These are phyloP conservation scores for Spinellus fusiger DNA, from an alignment of 192 early-diverging fungal genomes.

Conservation along the genomic window DNA sequence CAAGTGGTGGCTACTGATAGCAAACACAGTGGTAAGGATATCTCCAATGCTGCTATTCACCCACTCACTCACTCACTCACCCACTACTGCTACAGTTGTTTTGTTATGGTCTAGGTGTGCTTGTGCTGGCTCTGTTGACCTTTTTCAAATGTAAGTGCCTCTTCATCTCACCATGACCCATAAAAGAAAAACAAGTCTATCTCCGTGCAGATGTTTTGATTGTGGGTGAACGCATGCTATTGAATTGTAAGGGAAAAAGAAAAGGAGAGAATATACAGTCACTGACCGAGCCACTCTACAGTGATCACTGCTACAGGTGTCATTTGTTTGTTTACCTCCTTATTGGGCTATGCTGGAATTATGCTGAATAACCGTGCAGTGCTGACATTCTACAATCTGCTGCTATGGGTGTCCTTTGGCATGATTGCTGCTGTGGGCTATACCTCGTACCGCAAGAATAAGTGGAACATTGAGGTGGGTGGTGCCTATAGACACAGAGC, in stretches of 20 bases:
- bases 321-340: slow-evolving; percentile 30
- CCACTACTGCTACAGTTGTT: slow-evolving; percentile 25
- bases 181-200: slow-evolving; percentile 15
- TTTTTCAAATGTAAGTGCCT: slow-evolving; percentile 24
- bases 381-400: slow-evolving; percentile 33
- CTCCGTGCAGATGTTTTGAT: slow-evolving; percentile 27
- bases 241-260: slow-evolving; percentile 19
- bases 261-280: not conserved
- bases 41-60: not conserved
- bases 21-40: slow-evolving; percentile 38
- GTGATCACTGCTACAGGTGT: slow-evolving; percentile 31
- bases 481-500: too few species aligned
- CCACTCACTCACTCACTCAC: not conserved
- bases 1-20: slow-evolving; percentile 36
- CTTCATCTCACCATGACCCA: not conserved
- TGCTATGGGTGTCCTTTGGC: slow-evolving; percentile 43
- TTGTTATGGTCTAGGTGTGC: slow-evolving; percentile 17
- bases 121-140: slow-evolving; percentile 16
- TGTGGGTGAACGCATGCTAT: slow-evolving; percentile 19
- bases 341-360: slow-evolving; percentile 42
- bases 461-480: slow-evolving; percentile 24
- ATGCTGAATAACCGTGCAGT: slow-evolving; percentile 41
- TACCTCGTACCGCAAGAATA: slow-evolving; percentile 30
- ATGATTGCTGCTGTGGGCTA: slow-evolving; percentile 44
- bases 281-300: not conserved